Evolutionary conservation across 768 basidiomycete species (phyloP).

Genomic region (Cyclocybe aegerita): DNA sequence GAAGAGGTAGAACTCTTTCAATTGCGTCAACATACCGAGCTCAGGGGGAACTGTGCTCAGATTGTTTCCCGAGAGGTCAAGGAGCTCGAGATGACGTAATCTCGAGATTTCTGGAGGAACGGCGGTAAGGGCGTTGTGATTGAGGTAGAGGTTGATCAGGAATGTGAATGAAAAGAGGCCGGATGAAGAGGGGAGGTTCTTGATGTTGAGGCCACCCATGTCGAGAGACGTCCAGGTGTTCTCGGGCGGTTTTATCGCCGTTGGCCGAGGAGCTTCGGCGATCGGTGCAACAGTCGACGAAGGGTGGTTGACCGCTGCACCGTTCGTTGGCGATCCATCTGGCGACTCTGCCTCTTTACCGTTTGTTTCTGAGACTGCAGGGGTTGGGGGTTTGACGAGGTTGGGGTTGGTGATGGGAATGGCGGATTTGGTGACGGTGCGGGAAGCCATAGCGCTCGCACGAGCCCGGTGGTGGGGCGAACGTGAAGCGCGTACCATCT

Average conservation of each 20-base stretch:
- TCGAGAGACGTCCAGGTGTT: slow-evolving; percentile 90
- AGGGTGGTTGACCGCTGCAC: slow-evolving; percentile 50
- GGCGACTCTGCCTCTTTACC: slow-evolving; percentile 27
- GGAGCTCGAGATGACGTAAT: slow-evolving; percentile 81
- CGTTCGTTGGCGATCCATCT: slow-evolving; percentile 24
- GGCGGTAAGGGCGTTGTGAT: slow-evolving; percentile 82
- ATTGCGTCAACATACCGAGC: slow-evolving; percentile 83
- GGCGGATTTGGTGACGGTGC: slow-evolving; percentile 82
- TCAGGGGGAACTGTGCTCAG: slow-evolving; percentile 79
- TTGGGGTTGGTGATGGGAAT: slow-evolving; percentile 94
- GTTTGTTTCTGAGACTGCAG: slow-evolving; percentile 33
- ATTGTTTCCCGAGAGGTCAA: slow-evolving; percentile 91
- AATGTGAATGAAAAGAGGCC: slow-evolving; percentile 87
- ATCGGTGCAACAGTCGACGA: slow-evolving; percentile 78
- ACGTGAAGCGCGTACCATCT: slow-evolving; percentile 84
- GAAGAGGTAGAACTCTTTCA: slow-evolving; percentile 93
- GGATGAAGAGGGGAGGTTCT: slow-evolving; percentile 78
- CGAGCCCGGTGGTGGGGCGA: slow-evolving; percentile 94
- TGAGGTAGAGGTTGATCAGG: slow-evolving; percentile 92
- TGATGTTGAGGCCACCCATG: slow-evolving; percentile 94
- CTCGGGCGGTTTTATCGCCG: slow-evolving; percentile 62
- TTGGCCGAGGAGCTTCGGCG: slow-evolving; percentile 63
- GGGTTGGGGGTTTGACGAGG: slow-evolving; percentile 50
- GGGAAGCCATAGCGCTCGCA: slow-evolving; percentile 91
- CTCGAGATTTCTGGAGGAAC: slow-evolving; percentile 83